Evolutionary conservation across 139 green algal genomes (phyloP).

Genomic region (Bryopsis sp.): DNA sequence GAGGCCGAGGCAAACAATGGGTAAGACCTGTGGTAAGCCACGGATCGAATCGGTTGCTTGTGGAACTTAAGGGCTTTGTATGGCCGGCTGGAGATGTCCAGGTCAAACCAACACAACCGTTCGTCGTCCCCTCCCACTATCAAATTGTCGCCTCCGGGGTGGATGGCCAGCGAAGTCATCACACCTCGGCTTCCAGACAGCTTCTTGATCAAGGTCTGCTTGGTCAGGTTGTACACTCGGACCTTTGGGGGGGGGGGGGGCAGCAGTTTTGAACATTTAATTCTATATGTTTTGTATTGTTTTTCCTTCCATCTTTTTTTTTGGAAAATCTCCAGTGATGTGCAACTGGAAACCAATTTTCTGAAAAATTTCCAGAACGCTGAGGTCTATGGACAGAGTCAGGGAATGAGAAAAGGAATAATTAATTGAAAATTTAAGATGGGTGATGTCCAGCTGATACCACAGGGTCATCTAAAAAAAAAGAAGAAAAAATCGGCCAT

Average conservation of each 20-base stretch:
- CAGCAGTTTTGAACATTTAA: background rate
- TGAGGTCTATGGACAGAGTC: too few species aligned
- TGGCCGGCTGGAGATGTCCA: constrained; percentile 89
- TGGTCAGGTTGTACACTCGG: constrained; percentile 88
- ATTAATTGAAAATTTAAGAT: too few species aligned
- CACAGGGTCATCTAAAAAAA: too few species aligned
- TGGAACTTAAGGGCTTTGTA: constrained; percentile 87
- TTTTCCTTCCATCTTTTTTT: too few species aligned
- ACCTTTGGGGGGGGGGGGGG: constrained; percentile 30
- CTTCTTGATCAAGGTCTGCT: constrained; percentile 86
- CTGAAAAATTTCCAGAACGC: too few species aligned
- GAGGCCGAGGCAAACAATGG: constrained; percentile 79
- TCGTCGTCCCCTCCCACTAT: constrained; percentile 81
- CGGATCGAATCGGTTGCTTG: constrained; percentile 45
- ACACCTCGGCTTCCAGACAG: constrained; percentile 61
- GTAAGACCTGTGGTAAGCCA: constrained; percentile 82
- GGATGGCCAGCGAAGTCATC: constrained; percentile 76
- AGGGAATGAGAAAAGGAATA: too few species aligned
- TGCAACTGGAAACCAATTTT: too few species aligned
- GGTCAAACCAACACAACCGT: constrained; percentile 85
- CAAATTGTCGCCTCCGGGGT: constrained; percentile 85
- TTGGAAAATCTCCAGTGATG: too few species aligned
- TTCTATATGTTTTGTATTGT: too few species aligned
- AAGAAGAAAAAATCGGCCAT: background rate
- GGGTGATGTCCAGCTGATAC: too few species aligned